Evolutionary conservation across 163 green algal species (phyloP).

Genomic region (Volvox carteri): DNA sequence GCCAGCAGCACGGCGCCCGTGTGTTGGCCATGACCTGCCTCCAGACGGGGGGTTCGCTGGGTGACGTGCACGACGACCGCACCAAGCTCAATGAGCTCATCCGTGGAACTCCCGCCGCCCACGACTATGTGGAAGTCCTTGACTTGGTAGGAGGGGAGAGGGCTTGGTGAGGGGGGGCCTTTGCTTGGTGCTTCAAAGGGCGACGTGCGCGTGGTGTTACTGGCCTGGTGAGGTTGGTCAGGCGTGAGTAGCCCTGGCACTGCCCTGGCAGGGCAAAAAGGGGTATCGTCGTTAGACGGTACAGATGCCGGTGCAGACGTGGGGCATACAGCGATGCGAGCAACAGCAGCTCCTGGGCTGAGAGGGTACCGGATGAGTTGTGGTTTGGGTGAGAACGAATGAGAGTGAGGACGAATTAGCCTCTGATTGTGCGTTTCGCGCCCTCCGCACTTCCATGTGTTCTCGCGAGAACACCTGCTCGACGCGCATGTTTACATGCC

Average conservation of each 20-base stretch:
- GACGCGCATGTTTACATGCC: not conserved
- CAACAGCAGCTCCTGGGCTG: too few species aligned
- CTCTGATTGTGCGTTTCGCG: too few species aligned
- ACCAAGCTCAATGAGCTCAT: slow-evolving; percentile 25
- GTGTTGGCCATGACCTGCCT: slow-evolving; percentile 40
- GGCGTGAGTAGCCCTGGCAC: not conserved
- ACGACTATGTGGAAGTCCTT: not conserved
- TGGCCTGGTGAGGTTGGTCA: not conserved
- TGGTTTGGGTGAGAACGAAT: too few species aligned
- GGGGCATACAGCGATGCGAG: too few species aligned
- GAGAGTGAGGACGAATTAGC: too few species aligned
- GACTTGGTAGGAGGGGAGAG: slow-evolving; percentile 41
- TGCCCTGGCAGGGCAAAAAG: not conserved
- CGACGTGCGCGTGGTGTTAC: not conserved
- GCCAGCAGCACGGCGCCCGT: not conserved
- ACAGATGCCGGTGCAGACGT: not conserved
- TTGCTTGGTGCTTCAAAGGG: not conserved
- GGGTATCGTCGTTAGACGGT: not conserved
- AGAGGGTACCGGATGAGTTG: too few species aligned
- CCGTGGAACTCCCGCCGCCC: not conserved
- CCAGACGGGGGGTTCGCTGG: not conserved
- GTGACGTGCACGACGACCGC: not conserved
- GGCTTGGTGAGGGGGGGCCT: too few species aligned
- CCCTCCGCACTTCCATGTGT: too few species aligned
- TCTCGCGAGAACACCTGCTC: not conserved